phyloP scores from a whole-genome alignment of 176 grass and related monocot genomes.

The Aegilops tauschii region DNA sequence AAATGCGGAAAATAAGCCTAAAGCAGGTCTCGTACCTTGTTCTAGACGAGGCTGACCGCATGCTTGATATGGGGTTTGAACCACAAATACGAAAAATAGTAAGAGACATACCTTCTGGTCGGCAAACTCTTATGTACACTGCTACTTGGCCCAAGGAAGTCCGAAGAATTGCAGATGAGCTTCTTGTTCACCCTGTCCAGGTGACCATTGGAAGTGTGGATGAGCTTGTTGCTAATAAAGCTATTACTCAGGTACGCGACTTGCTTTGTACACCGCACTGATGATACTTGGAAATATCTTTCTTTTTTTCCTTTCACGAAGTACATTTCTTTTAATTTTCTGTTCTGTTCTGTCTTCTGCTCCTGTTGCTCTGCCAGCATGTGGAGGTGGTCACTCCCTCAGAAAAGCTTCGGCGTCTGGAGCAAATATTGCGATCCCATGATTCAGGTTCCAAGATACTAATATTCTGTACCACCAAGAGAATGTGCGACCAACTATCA shows the following conservation, averaged over 20 bases:
- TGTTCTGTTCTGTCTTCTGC: background rate
- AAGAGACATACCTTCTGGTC: conserved; percentile 67
- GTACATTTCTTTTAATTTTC: background rate
- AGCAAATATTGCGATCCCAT: conserved; percentile 89
- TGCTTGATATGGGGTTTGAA: conserved; percentile 92
- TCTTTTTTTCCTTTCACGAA: conserved; percentile 25
- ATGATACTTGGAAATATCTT: background rate
- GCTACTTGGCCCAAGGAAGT: conserved; percentile 99
- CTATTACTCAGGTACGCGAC: conserved; percentile 82
- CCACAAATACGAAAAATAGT: conserved; percentile 97
- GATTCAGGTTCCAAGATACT: conserved; percentile 82
- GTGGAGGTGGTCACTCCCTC: conserved; percentile 73
- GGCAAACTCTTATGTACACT: conserved; percentile 99
- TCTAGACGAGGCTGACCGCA: conserved; percentile 83
- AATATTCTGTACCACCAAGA: conserved; percentile 98
- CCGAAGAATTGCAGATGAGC: conserved; percentile 77
- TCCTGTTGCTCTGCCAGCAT: conserved; percentile 48
- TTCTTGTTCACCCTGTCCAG: conserved; percentile 89
- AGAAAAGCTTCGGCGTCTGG: conserved; percentile 80
- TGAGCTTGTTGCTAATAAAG: conserved; percentile 94
- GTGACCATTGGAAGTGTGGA: conserved; percentile 94
- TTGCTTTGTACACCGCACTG: background rate
- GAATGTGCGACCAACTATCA: conserved; percentile 93
- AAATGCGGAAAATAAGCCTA: conserved; percentile 81
- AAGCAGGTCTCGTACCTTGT: conserved; percentile 76